These are phyloP conservation scores for Rhynchospora breviuscula DNA, from an alignment of 176 grass and related monocot genomes.

Conservation along the genomic window DNA sequence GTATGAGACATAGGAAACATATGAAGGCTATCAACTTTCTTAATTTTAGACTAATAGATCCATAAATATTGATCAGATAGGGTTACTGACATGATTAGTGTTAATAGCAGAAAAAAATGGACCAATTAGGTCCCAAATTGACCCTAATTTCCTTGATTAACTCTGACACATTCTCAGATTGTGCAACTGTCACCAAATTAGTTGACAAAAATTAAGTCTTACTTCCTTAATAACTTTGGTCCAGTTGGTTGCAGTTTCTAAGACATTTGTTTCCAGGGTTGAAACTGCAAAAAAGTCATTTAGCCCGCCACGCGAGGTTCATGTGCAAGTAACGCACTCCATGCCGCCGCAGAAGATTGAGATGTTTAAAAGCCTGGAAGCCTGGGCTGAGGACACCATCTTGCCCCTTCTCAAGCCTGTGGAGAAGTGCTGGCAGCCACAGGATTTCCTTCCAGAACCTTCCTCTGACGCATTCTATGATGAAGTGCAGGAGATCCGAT, in stretches of 20 bases:
- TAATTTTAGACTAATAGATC: background rate
- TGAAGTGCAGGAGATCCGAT: slow-evolving; percentile 82
- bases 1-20: background rate
- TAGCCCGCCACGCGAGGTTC: slow-evolving; percentile 62
- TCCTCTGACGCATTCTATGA: slow-evolving; percentile 80
- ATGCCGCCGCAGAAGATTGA: slow-evolving; percentile 85
- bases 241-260: background rate
- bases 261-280: slow-evolving; percentile 42
- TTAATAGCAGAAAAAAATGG: background rate
- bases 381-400: slow-evolving; percentile 77
- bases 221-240: background rate
- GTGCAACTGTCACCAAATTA: too few relatives aligned
- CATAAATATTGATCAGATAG: background rate
- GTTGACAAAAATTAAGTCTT: background rate
- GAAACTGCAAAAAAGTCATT: slow-evolving; percentile 59
- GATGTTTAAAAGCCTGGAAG: slow-evolving; percentile 82
- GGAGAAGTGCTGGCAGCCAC: slow-evolving; percentile 97
- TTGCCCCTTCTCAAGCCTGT: slow-evolving; percentile 75
- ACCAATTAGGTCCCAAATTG: background rate
- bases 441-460: slow-evolving; percentile 93
- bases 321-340: slow-evolving; percentile 95
- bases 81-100: background rate
- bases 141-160: slow-evolving; percentile 5
- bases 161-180: background rate
- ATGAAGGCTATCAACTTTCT: background rate